Conservation (phyloP, 1,139 yeast genomes). For the Taphrina flavorubra region DNA sequence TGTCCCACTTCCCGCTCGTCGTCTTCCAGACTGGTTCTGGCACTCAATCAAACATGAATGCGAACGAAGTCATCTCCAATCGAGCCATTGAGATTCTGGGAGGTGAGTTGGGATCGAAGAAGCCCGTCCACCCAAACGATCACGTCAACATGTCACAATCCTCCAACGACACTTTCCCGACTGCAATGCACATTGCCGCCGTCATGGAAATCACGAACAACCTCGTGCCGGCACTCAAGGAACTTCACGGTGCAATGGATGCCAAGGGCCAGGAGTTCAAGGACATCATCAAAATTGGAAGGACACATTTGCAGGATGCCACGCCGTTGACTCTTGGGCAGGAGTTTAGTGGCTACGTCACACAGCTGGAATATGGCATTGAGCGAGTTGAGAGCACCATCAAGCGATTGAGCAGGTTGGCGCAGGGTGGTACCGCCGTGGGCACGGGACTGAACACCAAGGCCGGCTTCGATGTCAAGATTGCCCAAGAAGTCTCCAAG, state of each 20-base stretch:
- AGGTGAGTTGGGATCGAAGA: slow-evolving; percentile 87
- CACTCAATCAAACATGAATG: slow-evolving; percentile 89
- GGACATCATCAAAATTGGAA: slow-evolving; percentile 93
- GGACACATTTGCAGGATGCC: slow-evolving; percentile 98
- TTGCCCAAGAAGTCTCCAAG: slow-evolving; percentile 77
- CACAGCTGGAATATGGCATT: slow-evolving; percentile 89
- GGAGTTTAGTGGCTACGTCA: slow-evolving; percentile 95
- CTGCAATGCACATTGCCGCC: slow-evolving; percentile 99
- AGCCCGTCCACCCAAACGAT: slow-evolving; percentile 96
- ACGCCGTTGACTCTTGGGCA: slow-evolving; percentile 97
- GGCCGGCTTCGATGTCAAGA: slow-evolving; percentile 82
- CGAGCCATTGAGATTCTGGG: slow-evolving; percentile 96
- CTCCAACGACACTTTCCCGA: slow-evolving; percentile 96
- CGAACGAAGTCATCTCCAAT: slow-evolving; percentile 80
- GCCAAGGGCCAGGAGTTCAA: slow-evolving; percentile 80
- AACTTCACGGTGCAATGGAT: slow-evolving; percentile 75
- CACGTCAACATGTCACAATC: slow-evolving; percentile 99
- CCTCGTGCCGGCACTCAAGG: slow-evolving; percentile 78
- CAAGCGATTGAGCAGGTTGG: slow-evolving; percentile 77
- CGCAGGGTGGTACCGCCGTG: slow-evolving; percentile 99
- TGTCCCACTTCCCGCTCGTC: slow-evolving; percentile 94
- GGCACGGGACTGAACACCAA: slow-evolving; percentile 97
- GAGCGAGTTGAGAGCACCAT: slow-evolving; percentile 78
- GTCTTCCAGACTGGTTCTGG: slow-evolving; percentile 99
- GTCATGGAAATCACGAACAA: slow-evolving; percentile 79